Base-by-base conservation (phyloP, 2,329 filamentous ascomycete species). In the Westerdykella aurantiaca region DNA sequence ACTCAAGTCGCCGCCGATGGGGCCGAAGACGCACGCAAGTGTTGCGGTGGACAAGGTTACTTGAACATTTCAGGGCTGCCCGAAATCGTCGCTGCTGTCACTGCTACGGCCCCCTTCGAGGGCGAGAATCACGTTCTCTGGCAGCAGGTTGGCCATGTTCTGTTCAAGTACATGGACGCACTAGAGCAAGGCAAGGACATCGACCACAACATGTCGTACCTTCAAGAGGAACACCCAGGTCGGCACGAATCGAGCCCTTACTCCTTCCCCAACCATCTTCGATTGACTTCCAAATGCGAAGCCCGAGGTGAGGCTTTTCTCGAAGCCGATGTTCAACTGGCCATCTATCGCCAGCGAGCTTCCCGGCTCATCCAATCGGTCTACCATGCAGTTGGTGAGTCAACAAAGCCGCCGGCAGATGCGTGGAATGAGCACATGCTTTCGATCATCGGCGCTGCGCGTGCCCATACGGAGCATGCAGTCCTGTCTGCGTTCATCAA, bases 1-100 rank as follows among this genome's bases (percentile, higher is more conserved):
- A 77, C 74, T 0, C 72, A 69, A 25, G 60, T 73, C 6, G 71
- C 72, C 6, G 72, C 73, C 1, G 72, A 75, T 48, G 62, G 63
- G 2, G 56, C 64, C 1, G 68, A 69, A 43, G 64, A 67, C 22
- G 58, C 58, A 9, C 52, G 66, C 13, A 68, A 62, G 51, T 50
- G 57, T 31, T 68, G 67, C 41, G 68, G 68, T 31, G 67, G 67
- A 2, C 66, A 70, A 41, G 68, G 68, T 1, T 70, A 65, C 35
- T 52, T 65, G 34, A 54, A 50, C n/a, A 58, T 61, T 13, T 61
- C 59, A 13, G 64, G 64, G 3, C 48, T 68, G 9, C 56, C 53
- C 10, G 55, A 59, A 6, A 65, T 67, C 14, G 55, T 63, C 14
- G 51, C 55, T 21, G 47, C 53, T 16, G 43, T 56, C 1, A 57